phyloP scores from a whole-genome alignment of 192 early-diverging fungal genomes.

The Coemansia sp. region DNA sequence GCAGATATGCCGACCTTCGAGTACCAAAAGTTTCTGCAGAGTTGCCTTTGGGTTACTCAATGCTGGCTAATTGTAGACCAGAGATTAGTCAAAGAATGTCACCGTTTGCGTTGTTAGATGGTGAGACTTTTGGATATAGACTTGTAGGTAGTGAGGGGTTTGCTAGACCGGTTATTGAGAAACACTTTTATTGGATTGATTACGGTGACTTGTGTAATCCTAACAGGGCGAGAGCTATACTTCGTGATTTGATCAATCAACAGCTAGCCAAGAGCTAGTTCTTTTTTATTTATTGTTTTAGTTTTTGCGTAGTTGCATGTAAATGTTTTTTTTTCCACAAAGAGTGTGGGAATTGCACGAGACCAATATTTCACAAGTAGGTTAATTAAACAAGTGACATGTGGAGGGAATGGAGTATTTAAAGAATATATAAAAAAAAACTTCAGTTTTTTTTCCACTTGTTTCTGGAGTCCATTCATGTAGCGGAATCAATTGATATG shows the following conservation, averaged over 20 bases:
- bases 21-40: background rate
- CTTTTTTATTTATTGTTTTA: too few relatives aligned
- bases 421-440: too few relatives aligned
- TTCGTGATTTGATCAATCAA: conserved; percentile 18
- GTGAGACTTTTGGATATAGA: too few relatives aligned
- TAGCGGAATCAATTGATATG: too few relatives aligned
- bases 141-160: background rate
- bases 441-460: too few relatives aligned
- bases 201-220: conserved; percentile 49
- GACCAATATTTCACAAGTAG: too few relatives aligned
- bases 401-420: too few relatives aligned
- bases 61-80: background rate
- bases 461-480: too few relatives aligned
- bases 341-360: too few relatives aligned
- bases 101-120: background rate
- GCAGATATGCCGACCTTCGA: conserved; percentile 40
- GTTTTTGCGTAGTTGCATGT: too few relatives aligned
- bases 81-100: conserved; percentile 3
- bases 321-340: too few relatives aligned
- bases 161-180: background rate
- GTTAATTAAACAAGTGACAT: too few relatives aligned
- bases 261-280: background rate
- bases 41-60: conserved; percentile 2
- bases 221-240: conserved; percentile 21
- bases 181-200: conserved; percentile 48